phyloP scores from a whole-genome alignment of 1,284 basidiomycete species.

The Hemileia vastatrix region DNA sequence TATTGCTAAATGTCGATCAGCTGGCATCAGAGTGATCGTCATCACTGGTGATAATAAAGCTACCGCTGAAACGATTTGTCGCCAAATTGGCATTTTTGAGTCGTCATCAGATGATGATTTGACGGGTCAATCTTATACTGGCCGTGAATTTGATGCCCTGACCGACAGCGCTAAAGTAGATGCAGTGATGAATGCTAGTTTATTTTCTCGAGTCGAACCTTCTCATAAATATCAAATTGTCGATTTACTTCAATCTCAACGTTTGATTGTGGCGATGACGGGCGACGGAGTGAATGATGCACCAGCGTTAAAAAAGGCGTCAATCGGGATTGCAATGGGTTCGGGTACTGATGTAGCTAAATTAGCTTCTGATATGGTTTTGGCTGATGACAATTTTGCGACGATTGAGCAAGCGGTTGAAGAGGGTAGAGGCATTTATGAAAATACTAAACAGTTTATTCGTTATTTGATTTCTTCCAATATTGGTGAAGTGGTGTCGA shows the following conservation, averaged over 20 bases:
- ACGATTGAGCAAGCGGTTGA: conserved; percentile 50
- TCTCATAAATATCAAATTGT: conserved; percentile 91
- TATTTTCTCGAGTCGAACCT: conserved; percentile 91
- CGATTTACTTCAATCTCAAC: conserved; percentile 83
- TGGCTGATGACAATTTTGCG: conserved; percentile 49
- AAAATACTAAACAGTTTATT: conserved; percentile 98
- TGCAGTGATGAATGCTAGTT: conserved; percentile 72
- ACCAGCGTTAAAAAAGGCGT: conserved; percentile 46
- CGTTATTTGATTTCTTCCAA: conserved; percentile 70
- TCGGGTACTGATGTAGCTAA: conserved; percentile 47
- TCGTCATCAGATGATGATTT: conserved; percentile 51
- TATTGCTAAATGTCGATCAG: conserved; percentile 78
- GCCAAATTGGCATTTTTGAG: conserved; percentile 86
- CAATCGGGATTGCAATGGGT: conserved; percentile 49
- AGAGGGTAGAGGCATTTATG: conserved; percentile 96
- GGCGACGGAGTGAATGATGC: conserved; percentile 62
- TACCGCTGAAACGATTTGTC: conserved; percentile 93
- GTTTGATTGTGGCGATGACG: conserved; percentile 95
- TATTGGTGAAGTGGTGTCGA: conserved; percentile 96
- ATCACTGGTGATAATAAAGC: conserved; percentile 98
- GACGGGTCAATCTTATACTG: conserved; percentile 85
- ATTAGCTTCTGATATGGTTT: conserved; percentile 48
- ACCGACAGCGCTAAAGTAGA: conserved; percentile 66
- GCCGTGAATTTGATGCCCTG: conserved; percentile 77
- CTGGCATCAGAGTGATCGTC: conserved; percentile 91